Evolutionary conservation across 169 alveolate genomes (phyloP).

Genomic region (Plasmodium berghei): DNA sequence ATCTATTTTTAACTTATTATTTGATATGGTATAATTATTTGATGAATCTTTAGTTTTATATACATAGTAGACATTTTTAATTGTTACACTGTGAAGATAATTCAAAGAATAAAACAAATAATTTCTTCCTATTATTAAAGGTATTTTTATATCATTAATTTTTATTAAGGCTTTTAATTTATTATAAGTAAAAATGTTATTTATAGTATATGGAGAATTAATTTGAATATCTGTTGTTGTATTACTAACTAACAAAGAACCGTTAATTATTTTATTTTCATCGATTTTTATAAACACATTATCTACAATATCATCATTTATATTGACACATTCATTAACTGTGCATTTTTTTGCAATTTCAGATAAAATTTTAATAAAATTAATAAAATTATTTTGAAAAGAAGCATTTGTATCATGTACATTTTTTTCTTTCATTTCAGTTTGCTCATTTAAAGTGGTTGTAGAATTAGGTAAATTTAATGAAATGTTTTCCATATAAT

Average conservation of each 20-base stretch:
- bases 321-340: constrained; percentile 27
- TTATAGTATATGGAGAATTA: not conserved
- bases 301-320: constrained; percentile 67
- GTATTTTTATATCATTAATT: constrained; percentile 60
- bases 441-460: not conserved
- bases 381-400: constrained; percentile 3
- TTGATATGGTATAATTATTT: not conserved
- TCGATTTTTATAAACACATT: constrained; percentile 41
- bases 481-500: constrained; percentile 4
- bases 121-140: constrained; percentile 64
- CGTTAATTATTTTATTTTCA: constrained; percentile 47
- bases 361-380: constrained; percentile 18
- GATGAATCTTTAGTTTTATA: constrained; percentile 48
- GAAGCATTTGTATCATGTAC: not conserved
- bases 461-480: not conserved
- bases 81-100: constrained; percentile 63
- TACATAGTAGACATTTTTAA: constrained; percentile 42
- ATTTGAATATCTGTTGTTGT: constrained; percentile 5
- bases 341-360: constrained; percentile 30
- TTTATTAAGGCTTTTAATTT: constrained; percentile 64
- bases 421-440: not conserved
- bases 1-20: constrained; percentile 19
- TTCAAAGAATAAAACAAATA: constrained; percentile 57
- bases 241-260: constrained; percentile 31
- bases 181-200: constrained; percentile 23